These are phyloP conservation scores for Apiotrichum sp. DNA, from an alignment of 1,284 basidiomycete species.

Conservation along the genomic window DNA sequence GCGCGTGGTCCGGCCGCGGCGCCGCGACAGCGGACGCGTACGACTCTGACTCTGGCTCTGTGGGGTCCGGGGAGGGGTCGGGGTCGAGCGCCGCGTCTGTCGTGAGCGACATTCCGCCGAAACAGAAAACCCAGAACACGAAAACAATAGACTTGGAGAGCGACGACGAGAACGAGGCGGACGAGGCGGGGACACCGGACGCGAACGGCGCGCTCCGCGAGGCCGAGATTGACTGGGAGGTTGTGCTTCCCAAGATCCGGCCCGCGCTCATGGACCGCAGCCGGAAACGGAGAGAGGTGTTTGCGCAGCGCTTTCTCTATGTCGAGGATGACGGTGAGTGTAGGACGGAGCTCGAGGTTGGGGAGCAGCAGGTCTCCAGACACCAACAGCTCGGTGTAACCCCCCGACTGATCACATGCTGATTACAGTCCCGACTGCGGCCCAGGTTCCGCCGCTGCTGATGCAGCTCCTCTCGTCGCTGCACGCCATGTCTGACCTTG, in stretches of 20 bases:
- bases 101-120: background rate
- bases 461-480: conserved; percentile 21
- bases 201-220: conserved; percentile 11
- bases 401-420: too few species aligned
- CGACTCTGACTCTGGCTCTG: conserved; percentile 30
- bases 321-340: conserved; percentile 36
- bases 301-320: conserved; percentile 31
- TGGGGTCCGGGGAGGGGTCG: conserved; percentile 1
- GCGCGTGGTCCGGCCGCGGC: conserved; percentile 40
- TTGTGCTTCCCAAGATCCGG: conserved; percentile 25
- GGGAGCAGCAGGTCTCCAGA: too few species aligned
- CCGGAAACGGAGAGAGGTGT: conserved; percentile 32
- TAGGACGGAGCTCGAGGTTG: too few species aligned
- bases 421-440: conserved; percentile 6
- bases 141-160: conserved; percentile 8
- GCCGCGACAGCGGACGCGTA: conserved; percentile 25
- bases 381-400: too few species aligned
- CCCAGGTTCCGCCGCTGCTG: conserved; percentile 6
- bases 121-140: background rate
- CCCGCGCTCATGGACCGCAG: conserved; percentile 29
- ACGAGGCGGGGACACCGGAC: conserved; percentile 1
- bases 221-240: conserved; percentile 34
- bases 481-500: conserved; percentile 19
- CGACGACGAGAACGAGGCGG: conserved; percentile 24
- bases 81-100: conserved; percentile 2